Conservation (phyloP, 768 basidiomycete species). For the Kwoniella sp. region DNA sequence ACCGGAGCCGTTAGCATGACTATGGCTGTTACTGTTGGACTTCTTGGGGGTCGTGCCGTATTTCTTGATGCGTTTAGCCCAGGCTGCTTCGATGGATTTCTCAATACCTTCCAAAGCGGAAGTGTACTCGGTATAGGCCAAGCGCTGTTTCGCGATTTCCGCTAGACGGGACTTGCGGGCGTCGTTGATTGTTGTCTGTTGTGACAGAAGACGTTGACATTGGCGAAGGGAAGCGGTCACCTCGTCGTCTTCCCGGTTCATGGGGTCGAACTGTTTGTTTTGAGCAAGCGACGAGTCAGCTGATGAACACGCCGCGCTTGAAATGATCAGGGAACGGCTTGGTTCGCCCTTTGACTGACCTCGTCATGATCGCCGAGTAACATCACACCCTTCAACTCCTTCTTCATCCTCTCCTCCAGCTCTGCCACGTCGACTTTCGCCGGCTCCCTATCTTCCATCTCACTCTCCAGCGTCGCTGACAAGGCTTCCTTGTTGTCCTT, state of each 20-base stretch:
- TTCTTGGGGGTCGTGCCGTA: constrained; percentile 59
- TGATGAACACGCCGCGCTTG: too few species aligned
- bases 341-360: constrained; percentile 60
- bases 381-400: constrained; percentile 58
- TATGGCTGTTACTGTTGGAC: constrained; percentile 42
- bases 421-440: constrained; percentile 66
- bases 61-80: constrained; percentile 75
- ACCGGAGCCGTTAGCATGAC: constrained; percentile 48
- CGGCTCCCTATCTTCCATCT: constrained; percentile 72
- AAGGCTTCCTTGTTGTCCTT: constrained; percentile 40
- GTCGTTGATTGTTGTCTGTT: constrained; percentile 79
- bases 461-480: constrained; percentile 48
- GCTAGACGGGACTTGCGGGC: constrained; percentile 73
- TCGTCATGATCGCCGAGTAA: constrained; percentile 61
- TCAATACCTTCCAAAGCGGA: constrained; percentile 83
- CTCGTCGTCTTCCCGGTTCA: constrained; percentile 73
- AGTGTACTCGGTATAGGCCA: constrained; percentile 89
- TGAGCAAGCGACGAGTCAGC: background rate
- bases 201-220: constrained; percentile 77
- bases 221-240: constrained; percentile 86
- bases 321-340: too few species aligned
- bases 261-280: constrained; percentile 54
- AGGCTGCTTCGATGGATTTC: constrained; percentile 74
- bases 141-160: constrained; percentile 76
- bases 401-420: constrained; percentile 58